Base-by-base conservation (phyloP, 495 filamentous ascomycete species). In the Geoglossum glabrum region DNA sequence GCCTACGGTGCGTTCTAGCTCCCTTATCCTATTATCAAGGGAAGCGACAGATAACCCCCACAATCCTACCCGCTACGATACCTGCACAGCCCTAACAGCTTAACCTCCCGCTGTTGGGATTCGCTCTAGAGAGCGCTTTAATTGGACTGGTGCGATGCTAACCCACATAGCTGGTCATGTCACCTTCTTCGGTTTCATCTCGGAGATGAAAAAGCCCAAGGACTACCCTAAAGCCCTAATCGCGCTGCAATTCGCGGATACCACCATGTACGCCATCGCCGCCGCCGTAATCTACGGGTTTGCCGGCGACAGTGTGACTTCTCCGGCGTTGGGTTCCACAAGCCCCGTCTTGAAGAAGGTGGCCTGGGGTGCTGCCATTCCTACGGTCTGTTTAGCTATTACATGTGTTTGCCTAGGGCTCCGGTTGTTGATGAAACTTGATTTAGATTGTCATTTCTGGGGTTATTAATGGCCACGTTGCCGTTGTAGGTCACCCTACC, bases 331-430 rank as follows among this genome's bases (percentile, higher is more conserved):
- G 0, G 75, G 80, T 17, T 81, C 81, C 0, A 79, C 83, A 9
- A 74, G 78, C 11, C 69, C 71, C 0, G 28, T 78, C 0, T 65
- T 90, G 17, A 76, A 78, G 58, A 87, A 86, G 67, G 67, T 89
- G 38, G 83, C 85, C 2, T 94, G 85, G 63, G 87, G 86, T 19
- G 73, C 93, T 59, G 86, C 86, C 31, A 73, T 87, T 17, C 87
- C 87, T 0, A 86, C 84, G 17, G 79, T 74, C 26, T 64, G 69
- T 76, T 49, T 70, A 34, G 76, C 23, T 68, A 7, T n/a, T 25
- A 21, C 3, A 26, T 0, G 23, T 10, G n/a, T 17, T 56, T 7
- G 40, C 26, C 33, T 47, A 10, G 7, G 21, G 5, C 19, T 2
- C 38, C 33, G 71, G 57, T 77, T 85, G 59, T 69, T 85, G 45